Base-by-base conservation (phyloP, 768 basidiomycete species). In the Crassisporium funariophilum region DNA sequence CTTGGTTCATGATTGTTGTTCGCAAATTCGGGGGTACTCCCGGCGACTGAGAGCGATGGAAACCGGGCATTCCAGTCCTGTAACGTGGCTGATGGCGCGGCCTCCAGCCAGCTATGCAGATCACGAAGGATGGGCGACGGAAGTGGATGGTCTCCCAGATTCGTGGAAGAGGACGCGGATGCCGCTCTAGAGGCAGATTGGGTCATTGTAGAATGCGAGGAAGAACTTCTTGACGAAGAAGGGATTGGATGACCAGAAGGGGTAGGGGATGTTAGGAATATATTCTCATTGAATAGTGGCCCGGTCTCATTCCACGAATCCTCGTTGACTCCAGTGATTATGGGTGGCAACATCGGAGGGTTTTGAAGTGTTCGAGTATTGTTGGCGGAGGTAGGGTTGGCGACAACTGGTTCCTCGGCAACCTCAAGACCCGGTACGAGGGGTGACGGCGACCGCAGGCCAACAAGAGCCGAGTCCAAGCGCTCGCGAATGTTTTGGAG, bases 391-490 rank as follows among this genome's bases (percentile, higher is more conserved):
- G 23, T 38, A 31, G 29, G 29, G 10, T 31, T 31, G 33, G n/a
- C n/a, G n/a, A n/a, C n/a, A n/a, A n/a, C 11, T 37, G 15, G 23
- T 25, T 47, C 46, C 6, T 34, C 31, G 11, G 21, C 49, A 25
- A 51, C 47, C 33, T 46, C 58, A 9, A 66, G 38, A 17, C 56
- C 62, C 35, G 59, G 60, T 15, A 62, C 61, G 17, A 69, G 57
- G 12, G 68, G 65, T 34, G 64, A 65, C 35, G 57, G 38, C 33
- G 64, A 61, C 41, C 63, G 49, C 47, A 72, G 47, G 10, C 64
- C 56, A 35, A 67, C 67, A 24, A 72, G 58, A 2, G 69, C 71
- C 10, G 64, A 62, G 45, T 66, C 59, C 15, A 72, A 57, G 22
- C 65, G 63, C 40, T 67, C 58, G 27, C 68, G 65, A 52, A 72